Conservation (phyloP, 805 yeast species). For the Ogataea methanolica region DNA sequence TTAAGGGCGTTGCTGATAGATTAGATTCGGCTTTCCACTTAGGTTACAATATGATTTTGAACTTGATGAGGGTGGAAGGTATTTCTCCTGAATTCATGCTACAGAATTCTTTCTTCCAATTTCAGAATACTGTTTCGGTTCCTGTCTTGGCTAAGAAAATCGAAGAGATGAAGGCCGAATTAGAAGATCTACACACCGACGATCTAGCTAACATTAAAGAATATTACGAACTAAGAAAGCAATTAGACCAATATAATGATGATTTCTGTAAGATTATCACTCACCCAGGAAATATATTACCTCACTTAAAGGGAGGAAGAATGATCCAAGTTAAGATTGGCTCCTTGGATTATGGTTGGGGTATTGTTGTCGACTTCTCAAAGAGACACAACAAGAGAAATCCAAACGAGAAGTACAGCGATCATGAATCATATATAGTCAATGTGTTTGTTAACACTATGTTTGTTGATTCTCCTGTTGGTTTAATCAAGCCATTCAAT, state of each 20-base stretch:
- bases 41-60: conserved; percentile 95
- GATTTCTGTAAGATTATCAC: conserved; percentile 81
- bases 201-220: conserved; percentile 74
- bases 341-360: conserved; percentile 89
- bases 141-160: conserved; percentile 75
- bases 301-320: conserved; percentile 87
- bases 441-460: conserved; percentile 76
- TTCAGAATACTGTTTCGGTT: conserved; percentile 87
- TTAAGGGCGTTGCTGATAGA: conserved; percentile 97
- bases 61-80: conserved; percentile 95
- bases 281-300: conserved; percentile 84
- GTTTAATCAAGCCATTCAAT: conserved; percentile 68
- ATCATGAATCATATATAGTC: conserved; percentile 86
- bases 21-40: conserved; percentile 96
- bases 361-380: conserved; percentile 71
- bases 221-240: conserved; percentile 75
- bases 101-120: conserved; percentile 90
- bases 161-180: conserved; percentile 45
- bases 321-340: conserved; percentile 64
- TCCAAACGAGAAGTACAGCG: conserved; percentile 55
- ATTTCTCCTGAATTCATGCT: conserved; percentile 97
- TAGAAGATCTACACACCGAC: conserved; percentile 52
- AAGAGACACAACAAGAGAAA: conserved; percentile 61
- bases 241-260: conserved; percentile 61
- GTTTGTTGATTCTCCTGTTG: conserved; percentile 81